A percentile compares a stretch with the other conserved stretches of the same genome.
Evolutionary conservation across 495 filamentous ascomycete genomes (phyloP).

Genomic region (Acidiella bohemica): DNA sequence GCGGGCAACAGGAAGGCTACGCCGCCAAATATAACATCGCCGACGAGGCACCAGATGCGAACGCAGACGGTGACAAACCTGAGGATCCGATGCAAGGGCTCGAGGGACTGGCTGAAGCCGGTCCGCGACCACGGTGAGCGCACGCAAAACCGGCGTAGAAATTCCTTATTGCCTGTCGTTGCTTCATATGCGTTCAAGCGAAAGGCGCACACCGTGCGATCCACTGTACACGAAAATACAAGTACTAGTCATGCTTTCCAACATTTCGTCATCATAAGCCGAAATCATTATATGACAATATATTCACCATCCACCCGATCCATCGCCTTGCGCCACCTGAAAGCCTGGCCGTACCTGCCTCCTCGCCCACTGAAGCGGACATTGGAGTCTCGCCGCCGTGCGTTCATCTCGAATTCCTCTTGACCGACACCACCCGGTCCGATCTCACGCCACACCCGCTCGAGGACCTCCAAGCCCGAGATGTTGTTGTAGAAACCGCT

Average conservation of each 20-base stretch:
- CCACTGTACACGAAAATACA: too few relatives aligned
- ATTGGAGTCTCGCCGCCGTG: slow-evolving; percentile 29
- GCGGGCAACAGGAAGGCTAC: slow-evolving; percentile 81
- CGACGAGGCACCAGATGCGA: slow-evolving; percentile 58
- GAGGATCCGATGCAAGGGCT: slow-evolving; percentile 93
- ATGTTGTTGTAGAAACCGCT: slow-evolving; percentile 89
- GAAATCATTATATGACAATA: slow-evolving; percentile 55
- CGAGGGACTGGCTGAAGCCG: slow-evolving; percentile 84
- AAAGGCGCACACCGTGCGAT: too few relatives aligned
- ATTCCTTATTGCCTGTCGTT: not conserved
- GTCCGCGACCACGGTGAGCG: slow-evolving; percentile 36
- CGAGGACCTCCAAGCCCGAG: slow-evolving; percentile 69
- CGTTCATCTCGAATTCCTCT: slow-evolving; percentile 16
- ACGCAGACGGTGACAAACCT: slow-evolving; percentile 33
- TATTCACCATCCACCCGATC: slow-evolving; percentile 69
- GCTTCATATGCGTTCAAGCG: not conserved
- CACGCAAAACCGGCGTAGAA: too few relatives aligned
- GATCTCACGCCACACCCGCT: slow-evolving; percentile 60
- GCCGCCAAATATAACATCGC: slow-evolving; percentile 78
- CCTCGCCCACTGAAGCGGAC: slow-evolving; percentile 13
- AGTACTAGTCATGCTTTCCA: not conserved
- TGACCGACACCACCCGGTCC: slow-evolving; percentile 23
- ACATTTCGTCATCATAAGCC: not conserved
- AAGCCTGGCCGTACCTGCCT: slow-evolving; percentile 34
- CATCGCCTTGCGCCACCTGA: slow-evolving; percentile 69